Conservation (phyloP, 108 stramenopile genomes). For the Discostella pseudostelligera region DNA sequence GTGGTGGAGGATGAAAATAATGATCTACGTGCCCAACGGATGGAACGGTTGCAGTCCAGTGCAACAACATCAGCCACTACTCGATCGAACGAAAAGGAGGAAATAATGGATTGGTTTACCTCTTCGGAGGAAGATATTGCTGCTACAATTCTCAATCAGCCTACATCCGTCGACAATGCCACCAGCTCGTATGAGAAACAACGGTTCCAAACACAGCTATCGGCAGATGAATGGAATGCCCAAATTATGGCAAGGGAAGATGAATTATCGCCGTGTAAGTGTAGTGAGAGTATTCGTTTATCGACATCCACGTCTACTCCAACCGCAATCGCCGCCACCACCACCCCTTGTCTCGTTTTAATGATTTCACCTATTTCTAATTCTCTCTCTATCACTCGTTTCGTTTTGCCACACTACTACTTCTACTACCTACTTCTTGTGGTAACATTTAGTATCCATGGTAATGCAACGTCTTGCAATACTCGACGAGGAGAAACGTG, state of each 20-base stretch:
- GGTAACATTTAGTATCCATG: constrained; percentile 43
- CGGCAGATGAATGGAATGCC: constrained; percentile 72
- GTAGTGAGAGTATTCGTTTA: too few species aligned
- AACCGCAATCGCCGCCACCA: not conserved
- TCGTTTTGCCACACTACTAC: not conserved
- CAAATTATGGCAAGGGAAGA: constrained; percentile 75
- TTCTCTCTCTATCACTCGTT: not conserved
- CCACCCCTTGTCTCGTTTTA: not conserved
- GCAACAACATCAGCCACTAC: constrained; percentile 1
- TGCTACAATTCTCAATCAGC: constrained; percentile 24
- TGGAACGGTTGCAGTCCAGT: constrained; percentile 38
- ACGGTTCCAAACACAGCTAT: constrained; percentile 76
- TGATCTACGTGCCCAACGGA: constrained; percentile 49
- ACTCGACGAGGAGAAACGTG: constrained; percentile 82
- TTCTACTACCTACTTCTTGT: too few species aligned
- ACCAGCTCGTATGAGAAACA: constrained; percentile 32
- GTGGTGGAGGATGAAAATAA: constrained; percentile 42
- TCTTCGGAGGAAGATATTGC: constrained; percentile 45
- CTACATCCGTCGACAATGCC: constrained; percentile 6
- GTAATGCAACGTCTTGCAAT: constrained; percentile 78
- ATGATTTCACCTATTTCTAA: not conserved
- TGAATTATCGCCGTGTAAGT: constrained; percentile 50
- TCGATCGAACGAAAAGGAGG: constrained; percentile 11
- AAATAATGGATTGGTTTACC: constrained; percentile 37
- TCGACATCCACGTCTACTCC: too few species aligned